Base-by-base conservation (phyloP, 805 yeast species). In the Teunomyces lycoperdinae region DNA sequence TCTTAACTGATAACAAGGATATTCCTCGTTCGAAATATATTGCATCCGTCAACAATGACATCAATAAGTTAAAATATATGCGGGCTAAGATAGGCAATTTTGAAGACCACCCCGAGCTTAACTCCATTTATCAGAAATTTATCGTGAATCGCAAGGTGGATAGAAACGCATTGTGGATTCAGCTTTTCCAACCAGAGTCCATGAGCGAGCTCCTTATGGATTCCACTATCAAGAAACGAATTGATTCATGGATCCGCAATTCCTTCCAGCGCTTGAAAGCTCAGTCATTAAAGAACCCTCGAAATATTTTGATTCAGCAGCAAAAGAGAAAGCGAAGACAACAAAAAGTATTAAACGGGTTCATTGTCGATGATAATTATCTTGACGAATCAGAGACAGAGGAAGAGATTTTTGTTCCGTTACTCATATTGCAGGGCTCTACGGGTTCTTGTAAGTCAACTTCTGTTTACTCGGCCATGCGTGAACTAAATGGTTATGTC, bases 371-470 rank as follows among this genome's bases (percentile, higher is more conserved):
- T 48, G 74, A 69, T 48, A 14, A n/a, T 7, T 30, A 9, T 29
- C 58, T 50, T 4, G 64, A 60, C 11, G 63, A 51, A 9, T 58
- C 55, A 2, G 63, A 57, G 9, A 62, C 67, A 1, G 69, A 63
- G 5, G 73, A 68, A 28, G 75, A 70, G 9, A 55, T 64, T 0
- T 83, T 77, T 58, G 77, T 82, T 1, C 92, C 94, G 0, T 60
- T 87, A 3, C 64, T 86, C 60, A 79, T 88, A 9, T 57, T 89
- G 2, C 70, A 76, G 48, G 99, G 99, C 0, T 80, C 83, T 0
- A 60, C 74, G 0, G 96, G 96, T 0, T 73, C 80, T 9, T 95
- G 97, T 2, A 92, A 92, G 61, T 84, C 94, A 0, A 75, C 89
- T 0, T 66, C 90, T 0, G 73, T 92, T 0, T 79, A 87, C 53